Conservation (phyloP, 495 filamentous ascomycete genomes). For the Aspergillus egyptiacus region DNA sequence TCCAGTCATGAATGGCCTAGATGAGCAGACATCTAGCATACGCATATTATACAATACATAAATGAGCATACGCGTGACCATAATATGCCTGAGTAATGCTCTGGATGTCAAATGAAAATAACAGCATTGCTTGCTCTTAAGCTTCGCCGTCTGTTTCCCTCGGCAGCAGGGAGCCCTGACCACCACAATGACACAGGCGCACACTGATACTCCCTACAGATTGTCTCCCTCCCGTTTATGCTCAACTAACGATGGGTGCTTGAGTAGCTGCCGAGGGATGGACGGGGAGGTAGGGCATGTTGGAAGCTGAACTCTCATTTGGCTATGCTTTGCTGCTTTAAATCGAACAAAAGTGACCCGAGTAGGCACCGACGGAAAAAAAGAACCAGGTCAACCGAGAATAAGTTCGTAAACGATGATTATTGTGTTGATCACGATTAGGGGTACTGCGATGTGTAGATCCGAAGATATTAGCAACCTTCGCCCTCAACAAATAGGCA, state of each 20-base stretch:
- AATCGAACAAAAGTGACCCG: background rate
- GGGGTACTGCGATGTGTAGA: conserved; percentile 58
- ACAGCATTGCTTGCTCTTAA: no score
- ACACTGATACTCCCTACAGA: background rate
- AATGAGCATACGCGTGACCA: conserved; percentile 5
- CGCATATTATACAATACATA: conserved; percentile 5
- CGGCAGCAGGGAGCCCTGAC: background rate
- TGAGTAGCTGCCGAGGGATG: background rate
- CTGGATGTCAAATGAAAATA: background rate
- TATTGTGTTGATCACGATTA: conserved; percentile 86
- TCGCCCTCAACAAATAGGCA: no score
- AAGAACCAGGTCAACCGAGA: conserved; percentile 57
- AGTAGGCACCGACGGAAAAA: background rate
- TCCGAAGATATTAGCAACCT: background rate
- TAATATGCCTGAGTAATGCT: conserved; percentile 7
- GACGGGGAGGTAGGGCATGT: background rate
- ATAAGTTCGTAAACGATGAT: conserved; percentile 87
- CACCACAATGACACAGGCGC: background rate
- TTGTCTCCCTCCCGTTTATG: background rate
- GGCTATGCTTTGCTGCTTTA: background rate
- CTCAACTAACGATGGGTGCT: background rate
- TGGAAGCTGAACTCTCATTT: background rate
- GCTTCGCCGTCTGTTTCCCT: background rate
- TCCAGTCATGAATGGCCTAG: no score
- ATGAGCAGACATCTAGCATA: background rate